phyloP scores from a whole-genome alignment of 2,329 filamentous ascomycete species.

The Rhinocladiella similis region DNA sequence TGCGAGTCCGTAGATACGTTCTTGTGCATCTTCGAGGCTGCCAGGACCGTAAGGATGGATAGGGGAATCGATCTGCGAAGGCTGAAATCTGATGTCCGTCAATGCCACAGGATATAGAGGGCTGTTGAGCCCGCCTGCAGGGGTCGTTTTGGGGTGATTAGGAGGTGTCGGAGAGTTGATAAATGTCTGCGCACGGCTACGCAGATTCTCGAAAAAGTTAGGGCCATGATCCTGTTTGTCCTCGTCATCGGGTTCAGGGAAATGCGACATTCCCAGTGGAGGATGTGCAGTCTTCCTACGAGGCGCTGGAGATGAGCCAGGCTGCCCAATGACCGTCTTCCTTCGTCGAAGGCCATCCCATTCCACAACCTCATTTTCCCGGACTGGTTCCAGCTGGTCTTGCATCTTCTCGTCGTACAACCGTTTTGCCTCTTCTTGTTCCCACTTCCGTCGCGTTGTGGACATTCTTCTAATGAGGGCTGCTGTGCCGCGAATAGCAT shows the following conservation, averaged over 20 bases:
- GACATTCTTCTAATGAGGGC: constrained; percentile 86
- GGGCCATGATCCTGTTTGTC: constrained; percentile 22
- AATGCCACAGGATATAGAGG: constrained; percentile 64
- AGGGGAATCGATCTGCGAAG: constrained; percentile 48
- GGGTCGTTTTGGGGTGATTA: constrained; percentile 37
- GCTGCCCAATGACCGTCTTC: constrained; percentile 55
- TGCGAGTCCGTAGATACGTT: constrained; percentile 55
- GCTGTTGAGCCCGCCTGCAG: constrained; percentile 46
- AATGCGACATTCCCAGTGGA: constrained; percentile 82
- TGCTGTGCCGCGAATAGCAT: constrained; percentile 88
- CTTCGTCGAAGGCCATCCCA: constrained; percentile 89
- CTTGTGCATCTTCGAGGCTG: constrained; percentile 34
- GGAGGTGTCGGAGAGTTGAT: constrained; percentile 34
- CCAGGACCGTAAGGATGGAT: constrained; percentile 29
- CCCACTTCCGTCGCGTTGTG: constrained; percentile 70
- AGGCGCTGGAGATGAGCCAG: constrained; percentile 41
- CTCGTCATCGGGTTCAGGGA: constrained; percentile 57
- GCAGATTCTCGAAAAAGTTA: constrained; percentile 41
- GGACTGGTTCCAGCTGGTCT: constrained; percentile 71
- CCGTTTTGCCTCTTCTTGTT: constrained; percentile 75
- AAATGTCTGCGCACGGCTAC: constrained; percentile 39
- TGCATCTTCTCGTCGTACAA: constrained; percentile 74
- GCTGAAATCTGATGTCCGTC: constrained; percentile 59
- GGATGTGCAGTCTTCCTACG: constrained; percentile 61
- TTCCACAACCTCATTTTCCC: constrained; percentile 78